These are phyloP conservation scores for Tetraselmis striata DNA, from an alignment of 139 green algal species.

Conservation along the genomic window DNA sequence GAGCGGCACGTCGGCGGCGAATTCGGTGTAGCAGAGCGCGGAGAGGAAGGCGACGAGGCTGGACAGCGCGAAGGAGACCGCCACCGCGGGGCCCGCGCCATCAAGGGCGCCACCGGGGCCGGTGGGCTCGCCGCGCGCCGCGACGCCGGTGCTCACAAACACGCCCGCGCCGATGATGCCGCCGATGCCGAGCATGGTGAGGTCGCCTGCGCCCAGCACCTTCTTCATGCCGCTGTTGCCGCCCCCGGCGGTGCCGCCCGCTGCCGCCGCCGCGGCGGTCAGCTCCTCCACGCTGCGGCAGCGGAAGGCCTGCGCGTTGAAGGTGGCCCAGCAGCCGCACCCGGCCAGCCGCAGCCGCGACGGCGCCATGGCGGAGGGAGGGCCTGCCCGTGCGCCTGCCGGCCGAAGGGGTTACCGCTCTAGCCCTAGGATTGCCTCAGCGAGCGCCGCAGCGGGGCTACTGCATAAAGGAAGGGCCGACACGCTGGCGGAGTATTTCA, in stretches of 20 bases:
- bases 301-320: not conserved
- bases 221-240: conserved; percentile 4
- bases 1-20: conserved; percentile 64
- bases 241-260: not conserved
- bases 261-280: not conserved
- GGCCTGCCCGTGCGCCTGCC: too few species aligned
- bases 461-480: too few species aligned
- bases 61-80: conserved; percentile 55
- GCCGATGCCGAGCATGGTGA: conserved; percentile 70
- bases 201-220: conserved; percentile 10
- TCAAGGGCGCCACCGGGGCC: conserved; percentile 24
- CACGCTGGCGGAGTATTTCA: too few species aligned
- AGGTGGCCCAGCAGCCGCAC: not conserved
- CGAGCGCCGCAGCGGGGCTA: too few species aligned
- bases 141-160: conserved; percentile 81
- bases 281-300: not conserved
- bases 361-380: too few species aligned
- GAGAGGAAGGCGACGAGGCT: conserved; percentile 65
- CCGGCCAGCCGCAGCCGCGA: not conserved
- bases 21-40: conserved; percentile 81
- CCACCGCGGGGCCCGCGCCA: conserved; percentile 34
- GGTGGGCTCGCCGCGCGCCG: conserved; percentile 31
- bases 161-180: conserved; percentile 82
- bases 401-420: too few species aligned
- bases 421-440: too few species aligned